These are phyloP conservation scores for Kazachstania africana DNA, from an alignment of 805 yeast genomes.

Conservation along the genomic window DNA sequence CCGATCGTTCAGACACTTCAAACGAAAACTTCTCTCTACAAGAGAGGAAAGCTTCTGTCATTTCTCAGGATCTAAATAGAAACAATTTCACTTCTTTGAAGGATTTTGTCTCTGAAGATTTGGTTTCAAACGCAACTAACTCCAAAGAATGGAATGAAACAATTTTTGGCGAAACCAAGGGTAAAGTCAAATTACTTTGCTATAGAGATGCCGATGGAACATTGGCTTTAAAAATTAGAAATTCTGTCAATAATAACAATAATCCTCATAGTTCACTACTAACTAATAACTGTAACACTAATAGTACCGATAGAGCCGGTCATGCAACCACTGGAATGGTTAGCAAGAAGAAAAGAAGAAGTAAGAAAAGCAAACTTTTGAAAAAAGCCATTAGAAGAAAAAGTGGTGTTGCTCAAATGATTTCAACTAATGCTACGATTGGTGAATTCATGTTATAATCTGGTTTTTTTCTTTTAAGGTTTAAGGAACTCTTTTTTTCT, in stretches of 20 bases:
- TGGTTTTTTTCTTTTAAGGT: neutral
- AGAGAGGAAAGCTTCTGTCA: slow-evolving; percentile 2
- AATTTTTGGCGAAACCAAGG: slow-evolving; percentile 6
- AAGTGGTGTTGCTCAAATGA: slow-evolving; percentile 25
- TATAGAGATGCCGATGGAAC: slow-evolving; percentile 24
- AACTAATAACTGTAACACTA: neutral
- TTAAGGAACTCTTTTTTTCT: neutral
- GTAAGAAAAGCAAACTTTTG: slow-evolving; percentile 5
- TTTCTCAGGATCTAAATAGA: neutral
- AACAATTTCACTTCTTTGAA: slow-evolving; percentile 14
- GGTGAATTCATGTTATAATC: slow-evolving; percentile 25
- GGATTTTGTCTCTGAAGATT: slow-evolving; percentile 11
- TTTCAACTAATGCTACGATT: slow-evolving; percentile 23
- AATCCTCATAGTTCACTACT: too few relatives aligned
- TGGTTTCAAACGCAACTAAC: neutral
- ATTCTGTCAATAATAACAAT: neutral
- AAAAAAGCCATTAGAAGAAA: slow-evolving; percentile 21
- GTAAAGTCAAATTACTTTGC: slow-evolving; percentile 18
- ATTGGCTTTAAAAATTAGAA: slow-evolving; percentile 16
- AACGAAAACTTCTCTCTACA: slow-evolving; percentile 1
- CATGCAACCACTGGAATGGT: slow-evolving; percentile 5
- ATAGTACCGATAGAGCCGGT: neutral
- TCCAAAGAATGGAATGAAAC: slow-evolving; percentile 3
- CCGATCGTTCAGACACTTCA: neutral
- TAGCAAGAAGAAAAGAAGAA: slow-evolving; percentile 3